These are phyloP conservation scores for Piromyces sp. DNA, from an alignment of 192 early-diverging fungal species.

Conservation along the genomic window DNA sequence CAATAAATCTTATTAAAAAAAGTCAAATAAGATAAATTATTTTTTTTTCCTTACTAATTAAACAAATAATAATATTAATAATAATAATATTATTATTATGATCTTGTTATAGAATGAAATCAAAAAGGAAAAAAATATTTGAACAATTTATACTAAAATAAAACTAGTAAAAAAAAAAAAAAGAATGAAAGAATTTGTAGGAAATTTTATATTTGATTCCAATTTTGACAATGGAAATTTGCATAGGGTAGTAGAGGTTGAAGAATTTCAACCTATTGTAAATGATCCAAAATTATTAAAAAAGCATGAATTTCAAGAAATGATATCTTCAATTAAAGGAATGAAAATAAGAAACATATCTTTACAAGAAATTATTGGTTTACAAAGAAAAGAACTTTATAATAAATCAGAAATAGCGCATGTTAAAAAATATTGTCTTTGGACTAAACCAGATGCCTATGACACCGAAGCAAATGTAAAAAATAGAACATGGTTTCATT, in stretches of 20 bases:
- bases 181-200: neutral
- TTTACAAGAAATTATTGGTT: neutral
- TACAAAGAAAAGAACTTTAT: neutral
- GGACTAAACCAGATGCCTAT: neutral
- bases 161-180: neutral
- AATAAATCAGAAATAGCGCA: neutral
- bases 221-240: neutral
- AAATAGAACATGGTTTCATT: neutral
- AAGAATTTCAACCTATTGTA: neutral
- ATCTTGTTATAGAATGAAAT: neutral
- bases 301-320: neutral
- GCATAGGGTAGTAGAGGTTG: neutral
- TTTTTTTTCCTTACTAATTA: no score
- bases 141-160: neutral
- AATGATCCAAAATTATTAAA: neutral
- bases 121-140: neutral
- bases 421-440: neutral
- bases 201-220: neutral
- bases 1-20: no score
- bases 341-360: neutral
- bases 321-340: neutral
- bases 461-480: neutral
- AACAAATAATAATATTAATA: no score
- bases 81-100: no score
- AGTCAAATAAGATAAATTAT: no score